These are phyloP conservation scores for Parmales sp. DNA, from an alignment of 108 stramenopile species.

Conservation along the genomic window DNA sequence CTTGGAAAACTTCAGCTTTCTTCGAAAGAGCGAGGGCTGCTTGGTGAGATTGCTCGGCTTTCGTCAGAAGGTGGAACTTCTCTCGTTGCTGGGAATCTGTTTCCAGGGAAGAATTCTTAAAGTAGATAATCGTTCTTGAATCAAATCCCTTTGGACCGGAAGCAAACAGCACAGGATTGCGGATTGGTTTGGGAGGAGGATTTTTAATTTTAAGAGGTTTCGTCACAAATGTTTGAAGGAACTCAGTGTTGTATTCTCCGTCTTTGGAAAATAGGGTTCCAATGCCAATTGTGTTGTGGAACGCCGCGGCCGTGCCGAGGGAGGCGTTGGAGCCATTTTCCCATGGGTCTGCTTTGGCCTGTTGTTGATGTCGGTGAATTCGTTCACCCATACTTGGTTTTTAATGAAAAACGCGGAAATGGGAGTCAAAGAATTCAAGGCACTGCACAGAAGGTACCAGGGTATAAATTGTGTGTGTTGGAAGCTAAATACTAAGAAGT, in stretches of 20 bases:
- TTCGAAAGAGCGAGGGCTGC: not conserved
- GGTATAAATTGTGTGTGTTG: no score
- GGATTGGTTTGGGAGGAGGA: not conserved
- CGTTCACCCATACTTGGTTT: no score
- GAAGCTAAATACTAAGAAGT: no score
- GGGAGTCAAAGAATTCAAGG: no score
- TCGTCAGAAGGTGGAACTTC: not conserved
- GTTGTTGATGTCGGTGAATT: no score
- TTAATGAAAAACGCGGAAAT: no score
- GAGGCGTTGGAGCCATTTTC: not conserved
- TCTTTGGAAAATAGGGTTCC: not conserved
- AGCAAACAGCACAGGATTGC: not conserved
- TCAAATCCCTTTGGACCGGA: not conserved
- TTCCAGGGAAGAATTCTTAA: not conserved
- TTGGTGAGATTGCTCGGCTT: not conserved
- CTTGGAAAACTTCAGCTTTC: not conserved
- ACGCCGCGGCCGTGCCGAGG: slow-evolving; percentile 4
- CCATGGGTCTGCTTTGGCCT: no score
- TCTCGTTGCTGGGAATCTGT: slow-evolving; percentile 1
- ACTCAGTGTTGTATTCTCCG: slow-evolving; percentile 1
- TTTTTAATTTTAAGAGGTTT: not conserved
- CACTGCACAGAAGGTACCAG: no score
- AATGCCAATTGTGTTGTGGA: not conserved
- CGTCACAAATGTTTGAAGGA: not conserved
- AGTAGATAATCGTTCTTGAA: not conserved